phyloP scores from a whole-genome alignment of 2,329 filamentous ascomycete genomes.

The Apiospora koreana region DNA sequence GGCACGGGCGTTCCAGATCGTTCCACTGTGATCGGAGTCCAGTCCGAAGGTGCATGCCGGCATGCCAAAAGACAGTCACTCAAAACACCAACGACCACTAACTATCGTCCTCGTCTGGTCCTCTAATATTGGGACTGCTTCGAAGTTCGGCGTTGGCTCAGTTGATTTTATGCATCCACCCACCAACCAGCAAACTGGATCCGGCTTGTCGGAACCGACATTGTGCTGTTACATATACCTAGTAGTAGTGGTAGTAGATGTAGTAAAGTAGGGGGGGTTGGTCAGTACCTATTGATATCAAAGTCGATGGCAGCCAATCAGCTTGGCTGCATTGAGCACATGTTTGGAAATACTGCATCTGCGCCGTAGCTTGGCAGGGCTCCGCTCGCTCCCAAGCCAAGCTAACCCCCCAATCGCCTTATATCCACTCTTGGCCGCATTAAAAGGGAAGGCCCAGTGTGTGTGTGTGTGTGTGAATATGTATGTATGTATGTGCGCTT shows the following conservation, averaged over 20 bases:
- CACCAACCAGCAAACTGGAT: neutral
- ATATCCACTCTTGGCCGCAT: neutral
- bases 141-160: no score
- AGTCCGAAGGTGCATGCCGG: neutral
- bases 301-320: neutral
- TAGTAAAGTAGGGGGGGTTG: neutral
- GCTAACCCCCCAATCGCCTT: neutral
- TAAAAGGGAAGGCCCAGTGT: neutral
- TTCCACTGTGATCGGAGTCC: neutral
- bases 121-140: neutral
- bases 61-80: neutral
- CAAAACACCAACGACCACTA: neutral
- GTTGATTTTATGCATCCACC: neutral
- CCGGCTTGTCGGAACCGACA: slow-evolving; percentile 3
- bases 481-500: no score
- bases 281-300: neutral
- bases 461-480: no score
- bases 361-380: neutral
- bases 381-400: neutral
- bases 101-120: neutral
- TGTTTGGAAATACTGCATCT: neutral
- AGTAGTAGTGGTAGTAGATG: neutral
- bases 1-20: neutral
- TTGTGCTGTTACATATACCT: neutral
- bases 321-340: neutral